Evolutionary conservation across 257 asterid genomes (phyloP).

Genomic region (Solanum virginianum): DNA sequence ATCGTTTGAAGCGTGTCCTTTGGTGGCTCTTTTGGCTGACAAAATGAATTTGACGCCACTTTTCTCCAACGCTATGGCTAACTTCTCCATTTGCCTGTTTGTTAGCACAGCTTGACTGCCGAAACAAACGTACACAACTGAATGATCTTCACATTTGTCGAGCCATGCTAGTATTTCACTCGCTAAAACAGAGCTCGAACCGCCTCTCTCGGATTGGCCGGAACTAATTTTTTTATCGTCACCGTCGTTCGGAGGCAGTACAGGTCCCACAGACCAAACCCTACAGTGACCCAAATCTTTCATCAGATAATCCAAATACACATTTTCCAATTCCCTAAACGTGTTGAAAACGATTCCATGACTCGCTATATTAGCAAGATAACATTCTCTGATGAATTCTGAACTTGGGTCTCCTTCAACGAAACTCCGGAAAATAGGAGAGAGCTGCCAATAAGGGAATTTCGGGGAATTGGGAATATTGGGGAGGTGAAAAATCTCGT

Average conservation of each 20-base stretch:
- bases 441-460: constrained; percentile 76
- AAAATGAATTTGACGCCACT: constrained; percentile 44
- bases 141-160: constrained; percentile 27
- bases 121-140: constrained; percentile 54
- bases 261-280: constrained; percentile 62
- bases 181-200: constrained; percentile 18
- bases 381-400: constrained; percentile 24
- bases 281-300: constrained; percentile 34
- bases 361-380: constrained; percentile 20
- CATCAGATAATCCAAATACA: constrained; percentile 23
- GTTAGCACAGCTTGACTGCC: constrained; percentile 72
- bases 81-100: constrained; percentile 41
- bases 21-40: constrained; percentile 38
- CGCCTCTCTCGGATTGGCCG: constrained; percentile 17
- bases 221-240: neutral
- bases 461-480: constrained; percentile 35
- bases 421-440: constrained; percentile 40
- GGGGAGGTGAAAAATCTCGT: constrained; percentile 19
- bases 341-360: constrained; percentile 48
- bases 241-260: constrained; percentile 26
- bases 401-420: constrained; percentile 25
- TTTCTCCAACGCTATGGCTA: constrained; percentile 36
- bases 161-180: constrained; percentile 38
- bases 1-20: constrained; percentile 26
- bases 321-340: constrained; percentile 28